A percentile compares a stretch with the other conserved stretches of the same genome.
These are phyloP conservation scores for Thuja plicata DNA, from an alignment of 83 land plant species.

Conservation along the genomic window DNA sequence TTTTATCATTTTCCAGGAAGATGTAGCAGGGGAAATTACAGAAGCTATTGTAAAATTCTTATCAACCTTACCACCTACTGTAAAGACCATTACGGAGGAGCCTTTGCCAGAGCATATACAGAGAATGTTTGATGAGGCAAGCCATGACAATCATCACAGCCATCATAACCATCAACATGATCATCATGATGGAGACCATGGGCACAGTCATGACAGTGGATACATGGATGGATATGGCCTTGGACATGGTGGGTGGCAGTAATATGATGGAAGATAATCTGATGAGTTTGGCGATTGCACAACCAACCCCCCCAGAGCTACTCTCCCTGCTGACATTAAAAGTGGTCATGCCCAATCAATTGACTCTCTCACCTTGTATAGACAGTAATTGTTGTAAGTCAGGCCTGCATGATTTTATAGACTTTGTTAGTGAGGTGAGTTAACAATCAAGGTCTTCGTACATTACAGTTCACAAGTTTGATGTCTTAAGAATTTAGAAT, in stretches of 20 bases:
- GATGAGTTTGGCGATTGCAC: not conserved
- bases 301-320: not conserved
- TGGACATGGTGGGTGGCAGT: slow-evolving; percentile 28
- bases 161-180: slow-evolving; percentile 30
- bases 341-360: not conserved
- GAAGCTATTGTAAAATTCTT: slow-evolving; percentile 23
- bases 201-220: slow-evolving; percentile 29
- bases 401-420: not conserved
- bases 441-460: not conserved
- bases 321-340: not conserved
- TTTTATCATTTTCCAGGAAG: slow-evolving; percentile 23
- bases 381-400: not conserved
- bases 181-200: slow-evolving; percentile 30
- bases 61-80: slow-evolving; percentile 20
- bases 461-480: not conserved
- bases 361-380: not conserved
- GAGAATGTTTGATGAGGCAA: slow-evolving; percentile 39
- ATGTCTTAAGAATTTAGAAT: not conserved
- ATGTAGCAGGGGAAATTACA: slow-evolving; percentile 25
- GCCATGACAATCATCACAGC: slow-evolving; percentile 17
- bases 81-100: slow-evolving; percentile 25
- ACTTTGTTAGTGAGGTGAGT: slow-evolving; percentile 1
- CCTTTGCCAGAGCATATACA: slow-evolving; percentile 46
- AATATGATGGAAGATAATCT: not conserved
- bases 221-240: slow-evolving; percentile 51